phyloP scores from a whole-genome alignment of 139 green algal genomes.

The Penium margaritaceum region DNA sequence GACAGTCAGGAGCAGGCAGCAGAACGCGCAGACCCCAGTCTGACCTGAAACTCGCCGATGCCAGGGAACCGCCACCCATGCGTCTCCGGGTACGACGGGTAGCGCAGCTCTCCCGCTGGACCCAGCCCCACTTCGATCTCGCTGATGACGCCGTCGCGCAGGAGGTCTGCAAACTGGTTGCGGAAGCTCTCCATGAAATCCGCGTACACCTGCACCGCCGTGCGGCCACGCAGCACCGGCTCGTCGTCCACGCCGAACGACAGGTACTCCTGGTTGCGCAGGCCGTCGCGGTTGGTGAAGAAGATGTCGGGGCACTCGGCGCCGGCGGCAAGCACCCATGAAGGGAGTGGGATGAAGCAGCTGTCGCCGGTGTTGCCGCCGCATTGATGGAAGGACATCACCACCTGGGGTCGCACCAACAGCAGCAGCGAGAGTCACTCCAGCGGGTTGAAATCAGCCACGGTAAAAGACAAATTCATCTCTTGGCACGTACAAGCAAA shows the following conservation, averaged over 20 bases:
- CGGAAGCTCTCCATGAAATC: conserved; percentile 86
- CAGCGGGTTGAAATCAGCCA: too few species aligned
- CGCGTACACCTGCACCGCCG: conserved; percentile 78
- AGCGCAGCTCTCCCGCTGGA: conserved; percentile 89
- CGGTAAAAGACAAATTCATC: too few species aligned
- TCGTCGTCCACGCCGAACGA: conserved; percentile 78
- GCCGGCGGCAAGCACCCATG: conserved; percentile 82
- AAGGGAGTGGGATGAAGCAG: conserved; percentile 72
- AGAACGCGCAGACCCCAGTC: background rate
- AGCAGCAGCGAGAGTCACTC: too few species aligned
- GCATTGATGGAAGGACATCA: conserved; percentile 79
- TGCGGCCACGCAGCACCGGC: conserved; percentile 72
- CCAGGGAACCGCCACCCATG: conserved; percentile 87
- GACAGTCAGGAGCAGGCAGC: too few species aligned
- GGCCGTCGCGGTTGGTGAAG: conserved; percentile 79
- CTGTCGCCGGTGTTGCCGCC: conserved; percentile 49
- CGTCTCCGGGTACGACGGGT: conserved; percentile 79
- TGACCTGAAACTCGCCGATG: conserved; percentile 87
- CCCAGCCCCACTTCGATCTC: conserved; percentile 93
- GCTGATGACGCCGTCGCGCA: conserved; percentile 57
- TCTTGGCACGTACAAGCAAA: too few species aligned
- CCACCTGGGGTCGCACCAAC: too few species aligned
- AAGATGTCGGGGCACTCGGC: conserved; percentile 83
- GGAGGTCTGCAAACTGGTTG: conserved; percentile 41
- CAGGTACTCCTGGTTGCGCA: conserved; percentile 86